A percentile compares a stretch with the other conserved stretches of the same genome.
phyloP scores from a whole-genome alignment of 805 yeast species.

The Hanseniaspora lachancei region DNA sequence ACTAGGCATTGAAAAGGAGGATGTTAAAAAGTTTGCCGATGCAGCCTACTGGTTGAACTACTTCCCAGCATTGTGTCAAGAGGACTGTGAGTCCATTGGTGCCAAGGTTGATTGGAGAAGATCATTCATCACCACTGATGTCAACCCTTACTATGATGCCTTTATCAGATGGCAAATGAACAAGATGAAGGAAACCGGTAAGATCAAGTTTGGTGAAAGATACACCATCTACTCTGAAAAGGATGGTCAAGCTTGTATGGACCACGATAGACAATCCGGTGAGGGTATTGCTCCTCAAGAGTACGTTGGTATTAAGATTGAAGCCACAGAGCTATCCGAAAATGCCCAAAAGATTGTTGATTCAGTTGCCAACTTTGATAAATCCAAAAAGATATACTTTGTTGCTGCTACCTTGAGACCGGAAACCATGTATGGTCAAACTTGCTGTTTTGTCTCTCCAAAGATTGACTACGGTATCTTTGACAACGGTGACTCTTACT shows the following conservation, averaged over 20 bases:
- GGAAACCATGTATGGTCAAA: constrained; percentile 98
- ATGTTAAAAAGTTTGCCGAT: constrained; percentile 78
- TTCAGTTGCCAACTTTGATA: constrained; percentile 27
- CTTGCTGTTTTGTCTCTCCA: constrained; percentile 95
- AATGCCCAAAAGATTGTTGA: constrained; percentile 30
- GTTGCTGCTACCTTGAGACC: constrained; percentile 98
- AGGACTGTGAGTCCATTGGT: constrained; percentile 70
- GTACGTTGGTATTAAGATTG: constrained; percentile 83
- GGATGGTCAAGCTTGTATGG: constrained; percentile 99
- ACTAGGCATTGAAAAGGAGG: constrained; percentile 73
- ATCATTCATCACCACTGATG: constrained; percentile 87
- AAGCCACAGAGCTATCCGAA: constrained; percentile 44
- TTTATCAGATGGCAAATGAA: constrained; percentile 95
- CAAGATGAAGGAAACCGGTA: constrained; percentile 68
- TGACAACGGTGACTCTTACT: constrained; percentile 66
- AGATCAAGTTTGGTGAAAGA: constrained; percentile 95
- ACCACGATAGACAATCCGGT: constrained; percentile 93
- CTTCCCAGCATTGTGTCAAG: constrained; percentile 82
- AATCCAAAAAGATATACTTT: constrained; percentile 55
- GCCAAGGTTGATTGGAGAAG: constrained; percentile 98
- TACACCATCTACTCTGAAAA: constrained; percentile 93
- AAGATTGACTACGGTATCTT: constrained; percentile 84
- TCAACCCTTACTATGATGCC: constrained; percentile 87
- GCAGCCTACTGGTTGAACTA: constrained; percentile 79
- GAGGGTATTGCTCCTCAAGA: constrained; percentile 97